Conservation (phyloP, 2,329 filamentous ascomycete genomes). For the Camptophora hylomeconis region DNA sequence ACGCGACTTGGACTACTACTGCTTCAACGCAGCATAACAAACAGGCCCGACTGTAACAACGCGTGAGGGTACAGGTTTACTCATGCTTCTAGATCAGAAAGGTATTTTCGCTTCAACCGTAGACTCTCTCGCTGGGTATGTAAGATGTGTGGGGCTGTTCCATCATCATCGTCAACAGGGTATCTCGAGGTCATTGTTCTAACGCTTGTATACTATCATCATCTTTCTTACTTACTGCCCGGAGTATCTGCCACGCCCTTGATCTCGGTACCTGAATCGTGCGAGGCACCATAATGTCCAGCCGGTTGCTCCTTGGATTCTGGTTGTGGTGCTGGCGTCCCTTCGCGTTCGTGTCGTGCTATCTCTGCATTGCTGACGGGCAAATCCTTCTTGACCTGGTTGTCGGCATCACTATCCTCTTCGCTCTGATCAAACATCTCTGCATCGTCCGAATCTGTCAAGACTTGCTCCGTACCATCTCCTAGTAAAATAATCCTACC, state of each 20-base stretch:
- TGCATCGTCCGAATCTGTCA: slow-evolving; percentile 75
- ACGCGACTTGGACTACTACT: too few relatives aligned
- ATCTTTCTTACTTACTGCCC: slow-evolving; percentile 7
- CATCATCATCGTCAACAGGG: too few relatives aligned
- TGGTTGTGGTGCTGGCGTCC: slow-evolving; percentile 36
- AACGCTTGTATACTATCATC: slow-evolving; percentile 6
- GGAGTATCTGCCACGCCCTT: slow-evolving; percentile 10
- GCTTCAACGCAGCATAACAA: too few relatives aligned
- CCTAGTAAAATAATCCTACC: slow-evolving; percentile 89
- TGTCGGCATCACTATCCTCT: slow-evolving; percentile 69
- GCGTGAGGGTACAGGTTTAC: too few relatives aligned
- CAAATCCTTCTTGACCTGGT: slow-evolving; percentile 61
- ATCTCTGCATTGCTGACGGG: slow-evolving; percentile 20
- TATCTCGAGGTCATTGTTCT: slow-evolving; percentile 9
- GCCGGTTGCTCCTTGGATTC: slow-evolving; percentile 7
- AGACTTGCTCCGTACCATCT: slow-evolving; percentile 85
- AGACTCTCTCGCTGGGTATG: too few relatives aligned
- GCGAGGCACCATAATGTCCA: slow-evolving; percentile 8
- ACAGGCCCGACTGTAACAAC: too few relatives aligned
- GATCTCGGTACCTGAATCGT: slow-evolving; percentile 8
- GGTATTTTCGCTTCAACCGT: too few relatives aligned
- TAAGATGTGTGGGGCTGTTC: too few relatives aligned
- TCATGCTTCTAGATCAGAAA: too few relatives aligned
- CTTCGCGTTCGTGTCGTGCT: slow-evolving; percentile 34
- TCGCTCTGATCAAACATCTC: slow-evolving; percentile 93